Percentiles rank a stretch among this genome's conserved stretches.
These are phyloP conservation scores for Aspergillus steynii DNA, from an alignment of 495 filamentous ascomycete species.

Conservation along the genomic window DNA sequence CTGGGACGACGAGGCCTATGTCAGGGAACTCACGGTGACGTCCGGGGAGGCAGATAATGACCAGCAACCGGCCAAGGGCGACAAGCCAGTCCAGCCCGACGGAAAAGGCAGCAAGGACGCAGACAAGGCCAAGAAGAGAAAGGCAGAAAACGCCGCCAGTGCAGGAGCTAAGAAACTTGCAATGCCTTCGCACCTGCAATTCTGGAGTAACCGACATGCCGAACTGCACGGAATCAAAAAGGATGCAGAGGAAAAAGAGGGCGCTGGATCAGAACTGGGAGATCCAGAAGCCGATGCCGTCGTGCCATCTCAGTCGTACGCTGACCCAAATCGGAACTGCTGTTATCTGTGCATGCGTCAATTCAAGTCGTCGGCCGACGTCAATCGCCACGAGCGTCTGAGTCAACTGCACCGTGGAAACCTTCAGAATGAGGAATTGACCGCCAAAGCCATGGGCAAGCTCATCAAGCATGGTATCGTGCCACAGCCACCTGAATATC, in stretches of 20 bases:
- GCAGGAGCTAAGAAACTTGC: conserved; percentile 50
- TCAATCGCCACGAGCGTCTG: conserved; percentile 75
- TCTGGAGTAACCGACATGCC: conserved; percentile 85
- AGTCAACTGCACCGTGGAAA: conserved; percentile 74
- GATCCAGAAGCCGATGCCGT: conserved; percentile 18
- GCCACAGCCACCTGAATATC: conserved; percentile 54
- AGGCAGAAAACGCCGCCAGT: conserved; percentile 49
- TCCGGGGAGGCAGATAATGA: conserved; percentile 41
- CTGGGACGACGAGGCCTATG: conserved; percentile 81
- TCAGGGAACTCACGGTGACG: conserved; percentile 64
- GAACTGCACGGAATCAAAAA: conserved; percentile 69
- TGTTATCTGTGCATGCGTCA: conserved; percentile 76
- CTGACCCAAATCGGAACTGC: conserved; percentile 67
- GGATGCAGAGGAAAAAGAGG: conserved; percentile 28
- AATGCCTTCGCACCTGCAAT: conserved; percentile 70
- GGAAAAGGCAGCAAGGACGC: conserved; percentile 45
- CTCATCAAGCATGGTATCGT: conserved; percentile 53
- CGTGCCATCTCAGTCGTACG: conserved; percentile 60
- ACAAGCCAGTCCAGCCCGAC: conserved; percentile 42
- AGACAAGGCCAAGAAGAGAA: conserved; percentile 73
- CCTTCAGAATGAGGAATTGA: conserved; percentile 58
- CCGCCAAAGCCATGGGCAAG: conserved; percentile 59
- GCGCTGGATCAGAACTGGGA: conserved; percentile 13
- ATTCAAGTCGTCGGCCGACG: conserved; percentile 67
- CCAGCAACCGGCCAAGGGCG: conserved; percentile 25